A percentile compares a stretch with the other conserved stretches of the same genome.
Evolutionary conservation across 106 monocot species (phyloP).

Genomic region (Dactylorhiza incarnata): DNA sequence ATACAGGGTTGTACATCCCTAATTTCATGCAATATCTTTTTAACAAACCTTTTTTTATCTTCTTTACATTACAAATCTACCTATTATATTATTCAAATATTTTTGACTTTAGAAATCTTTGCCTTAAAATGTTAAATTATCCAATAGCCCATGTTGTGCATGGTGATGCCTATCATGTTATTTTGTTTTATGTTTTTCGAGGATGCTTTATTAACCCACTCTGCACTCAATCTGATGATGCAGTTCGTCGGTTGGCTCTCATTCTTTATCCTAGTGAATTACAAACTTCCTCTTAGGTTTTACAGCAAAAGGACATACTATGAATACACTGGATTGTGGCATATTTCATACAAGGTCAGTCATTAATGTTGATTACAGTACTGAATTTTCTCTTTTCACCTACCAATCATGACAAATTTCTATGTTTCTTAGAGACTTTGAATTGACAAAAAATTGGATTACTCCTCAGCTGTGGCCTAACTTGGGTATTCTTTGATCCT

Average conservation of each 20-base stretch:
- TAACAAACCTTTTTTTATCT: too few species aligned
- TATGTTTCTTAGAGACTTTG: constrained; percentile 50
- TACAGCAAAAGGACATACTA: constrained; percentile 78
- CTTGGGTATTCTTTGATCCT: constrained; percentile 85
- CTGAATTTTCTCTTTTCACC: background rate
- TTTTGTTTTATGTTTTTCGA: too few species aligned
- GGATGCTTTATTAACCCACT: background rate
- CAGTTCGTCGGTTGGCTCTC: constrained; percentile 92
- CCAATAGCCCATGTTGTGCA: too few species aligned
- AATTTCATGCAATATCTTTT: too few species aligned
- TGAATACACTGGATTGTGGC: constrained; percentile 84
- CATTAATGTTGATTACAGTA: background rate
- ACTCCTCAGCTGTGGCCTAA: constrained; percentile 86
- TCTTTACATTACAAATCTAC: too few species aligned
- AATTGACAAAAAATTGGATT: constrained; percentile 89
- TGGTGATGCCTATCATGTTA: too few species aligned
- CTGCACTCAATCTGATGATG: constrained; percentile 64
- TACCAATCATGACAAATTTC: background rate
- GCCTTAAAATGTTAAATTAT: too few species aligned
- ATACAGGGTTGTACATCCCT: too few species aligned
- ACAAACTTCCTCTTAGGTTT: too few species aligned
- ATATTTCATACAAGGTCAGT: constrained; percentile 80
- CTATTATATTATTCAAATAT: too few species aligned
- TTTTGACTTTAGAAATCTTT: too few species aligned
- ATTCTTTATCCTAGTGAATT: constrained; percentile 57